phyloP scores from a whole-genome alignment of 2,329 filamentous ascomycete genomes.

The Waltergamsia citrina region DNA sequence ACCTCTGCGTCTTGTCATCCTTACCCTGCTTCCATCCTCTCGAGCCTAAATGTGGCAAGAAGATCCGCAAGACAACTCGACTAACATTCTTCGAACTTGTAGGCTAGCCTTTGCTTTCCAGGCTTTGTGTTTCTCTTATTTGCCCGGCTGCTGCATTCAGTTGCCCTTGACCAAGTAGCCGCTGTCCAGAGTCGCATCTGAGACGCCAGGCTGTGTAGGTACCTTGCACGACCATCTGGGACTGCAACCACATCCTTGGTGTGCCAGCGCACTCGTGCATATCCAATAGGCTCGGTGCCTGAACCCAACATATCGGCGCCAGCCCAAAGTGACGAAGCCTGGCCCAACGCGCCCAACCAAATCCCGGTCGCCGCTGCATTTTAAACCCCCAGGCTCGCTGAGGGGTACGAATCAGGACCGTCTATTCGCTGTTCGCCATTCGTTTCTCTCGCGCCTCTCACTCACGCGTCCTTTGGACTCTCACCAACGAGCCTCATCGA shows the following conservation, averaged over 20 bases:
- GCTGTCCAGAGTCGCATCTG: no score
- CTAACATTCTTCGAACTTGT: no score
- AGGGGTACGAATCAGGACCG: slow-evolving; percentile 2
- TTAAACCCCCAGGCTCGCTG: slow-evolving; percentile 3
- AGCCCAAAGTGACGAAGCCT: slow-evolving; percentile 3
- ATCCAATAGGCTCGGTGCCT: slow-evolving; percentile 5
- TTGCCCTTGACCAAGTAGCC: no score
- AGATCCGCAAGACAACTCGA: no score
- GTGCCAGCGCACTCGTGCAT: slow-evolving; percentile 7
- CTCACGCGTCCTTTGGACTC: neutral
- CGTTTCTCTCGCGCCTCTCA: slow-evolving; percentile 3
- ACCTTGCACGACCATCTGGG: no score
- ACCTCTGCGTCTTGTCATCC: no score
- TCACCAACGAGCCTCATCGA: slow-evolving; percentile 3
- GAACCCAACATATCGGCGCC: slow-evolving; percentile 4
- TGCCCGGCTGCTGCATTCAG: no score
- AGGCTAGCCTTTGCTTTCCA: no score
- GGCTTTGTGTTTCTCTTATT: no score
- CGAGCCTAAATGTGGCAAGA: no score
- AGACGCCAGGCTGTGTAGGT: no score
- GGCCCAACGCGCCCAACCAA: slow-evolving; percentile 5
- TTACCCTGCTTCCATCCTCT: no score
- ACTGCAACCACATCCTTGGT: neutral
- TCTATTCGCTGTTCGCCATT: slow-evolving; percentile 9
- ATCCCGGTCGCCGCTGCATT: neutral